phyloP scores from a whole-genome alignment of 352 stramenopile species.

The Phytophthora meadii region DNA sequence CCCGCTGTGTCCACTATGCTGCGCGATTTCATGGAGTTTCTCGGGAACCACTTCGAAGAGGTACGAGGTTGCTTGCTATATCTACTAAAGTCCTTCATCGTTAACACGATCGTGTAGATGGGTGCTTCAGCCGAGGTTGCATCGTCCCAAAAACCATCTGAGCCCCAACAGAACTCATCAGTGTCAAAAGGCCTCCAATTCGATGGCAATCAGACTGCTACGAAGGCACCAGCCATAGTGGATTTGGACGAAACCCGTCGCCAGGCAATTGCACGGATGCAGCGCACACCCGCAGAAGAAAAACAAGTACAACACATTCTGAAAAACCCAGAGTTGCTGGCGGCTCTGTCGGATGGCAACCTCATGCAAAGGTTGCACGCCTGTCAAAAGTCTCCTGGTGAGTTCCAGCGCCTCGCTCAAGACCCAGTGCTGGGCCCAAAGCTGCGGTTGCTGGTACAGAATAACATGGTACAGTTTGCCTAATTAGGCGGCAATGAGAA shows the following conservation, averaged over 20 bases:
- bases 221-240: slow-evolving; percentile 49
- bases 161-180: slow-evolving; percentile 14
- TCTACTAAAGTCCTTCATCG: not conserved
- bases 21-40: slow-evolving; percentile 74
- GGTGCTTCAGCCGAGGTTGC: slow-evolving; percentile 36
- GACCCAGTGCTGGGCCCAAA: slow-evolving; percentile 60
- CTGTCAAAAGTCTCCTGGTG: slow-evolving; percentile 48
- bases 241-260: slow-evolving; percentile 64
- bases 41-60: slow-evolving; percentile 81
- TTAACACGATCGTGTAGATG: slow-evolving; percentile 31
- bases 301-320: slow-evolving; percentile 73
- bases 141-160: slow-evolving; percentile 15
- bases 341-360: slow-evolving; percentile 57
- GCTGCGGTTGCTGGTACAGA: slow-evolving; percentile 59
- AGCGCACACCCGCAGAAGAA: slow-evolving; percentile 65
- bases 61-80: slow-evolving; percentile 24
- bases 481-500: not conserved
- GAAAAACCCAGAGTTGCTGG: slow-evolving; percentile 66
- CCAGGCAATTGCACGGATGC: slow-evolving; percentile 65
- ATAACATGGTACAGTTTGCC: slow-evolving; percentile 65
- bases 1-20: slow-evolving; percentile 65
- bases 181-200: not conserved
- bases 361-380: slow-evolving; percentile 66
- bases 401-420: slow-evolving; percentile 46
- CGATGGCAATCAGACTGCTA: not conserved